Conservation (phyloP, 345 rosid genomes). For the Melaleuca quinquenervia region DNA sequence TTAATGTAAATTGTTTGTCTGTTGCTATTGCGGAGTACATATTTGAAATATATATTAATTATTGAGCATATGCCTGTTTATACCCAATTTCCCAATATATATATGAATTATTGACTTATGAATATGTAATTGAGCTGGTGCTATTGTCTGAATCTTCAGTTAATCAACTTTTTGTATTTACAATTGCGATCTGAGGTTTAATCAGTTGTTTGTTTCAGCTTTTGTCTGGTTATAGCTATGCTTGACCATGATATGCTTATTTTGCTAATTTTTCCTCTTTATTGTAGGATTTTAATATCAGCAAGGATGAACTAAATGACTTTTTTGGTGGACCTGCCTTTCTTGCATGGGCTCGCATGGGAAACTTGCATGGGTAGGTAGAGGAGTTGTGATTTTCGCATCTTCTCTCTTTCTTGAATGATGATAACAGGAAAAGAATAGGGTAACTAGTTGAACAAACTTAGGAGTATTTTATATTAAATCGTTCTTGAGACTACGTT, state of each 20-base stretch:
- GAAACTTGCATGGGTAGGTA: constrained; percentile 78
- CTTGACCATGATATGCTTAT: background rate
- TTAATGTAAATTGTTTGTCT: background rate
- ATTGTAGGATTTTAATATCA: constrained; percentile 64
- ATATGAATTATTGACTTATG: background rate
- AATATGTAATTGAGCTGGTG: background rate
- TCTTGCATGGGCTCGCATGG: constrained; percentile 99
- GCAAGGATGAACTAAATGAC: constrained; percentile 52
- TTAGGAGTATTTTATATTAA: background rate
- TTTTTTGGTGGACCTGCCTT: constrained; percentile 97
- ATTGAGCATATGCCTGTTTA: background rate
- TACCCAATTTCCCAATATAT: background rate
- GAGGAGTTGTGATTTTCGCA: background rate
- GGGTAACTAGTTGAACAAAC: background rate
- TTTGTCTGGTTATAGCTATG: background rate
- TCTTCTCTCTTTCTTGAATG: background rate
- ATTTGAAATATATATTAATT: too few species aligned
- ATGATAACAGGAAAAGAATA: background rate
- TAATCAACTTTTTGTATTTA: background rate
- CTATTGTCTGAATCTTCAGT: background rate
- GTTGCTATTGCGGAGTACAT: background rate
- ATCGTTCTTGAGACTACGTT: background rate
- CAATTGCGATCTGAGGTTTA: background rate
- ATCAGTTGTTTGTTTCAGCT: background rate
- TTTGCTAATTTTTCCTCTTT: background rate